phyloP scores from a whole-genome alignment of 2,329 filamentous ascomycete species.

The Macroventuria anomochaeta region DNA sequence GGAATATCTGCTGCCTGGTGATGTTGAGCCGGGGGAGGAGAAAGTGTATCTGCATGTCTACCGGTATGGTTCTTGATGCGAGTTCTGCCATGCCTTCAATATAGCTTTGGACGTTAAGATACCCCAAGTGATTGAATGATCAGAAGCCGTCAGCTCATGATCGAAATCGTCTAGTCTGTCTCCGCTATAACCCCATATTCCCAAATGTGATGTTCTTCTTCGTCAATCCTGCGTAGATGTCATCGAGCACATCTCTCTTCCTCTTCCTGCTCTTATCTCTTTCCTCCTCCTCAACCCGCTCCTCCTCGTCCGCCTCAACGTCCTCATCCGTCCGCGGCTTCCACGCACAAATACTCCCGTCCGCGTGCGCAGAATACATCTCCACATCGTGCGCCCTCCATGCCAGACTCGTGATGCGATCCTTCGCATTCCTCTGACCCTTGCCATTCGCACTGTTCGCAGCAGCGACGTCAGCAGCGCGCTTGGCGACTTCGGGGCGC shows the following conservation, averaged over 20 bases:
- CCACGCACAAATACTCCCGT: slow-evolving; percentile 86
- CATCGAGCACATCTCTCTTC: slow-evolving; percentile 80
- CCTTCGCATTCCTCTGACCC: slow-evolving; percentile 47
- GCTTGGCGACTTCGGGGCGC: slow-evolving; percentile 57
- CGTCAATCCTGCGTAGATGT: slow-evolving; percentile 80
- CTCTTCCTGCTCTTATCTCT: slow-evolving; percentile 56
- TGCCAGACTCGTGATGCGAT: slow-evolving; percentile 72
- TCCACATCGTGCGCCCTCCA: slow-evolving; percentile 76
- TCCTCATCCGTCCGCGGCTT: slow-evolving; percentile 64
- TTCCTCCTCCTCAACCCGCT: slow-evolving; percentile 45
- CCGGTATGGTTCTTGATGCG: not conserved
- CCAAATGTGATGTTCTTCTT: slow-evolving; percentile 70
- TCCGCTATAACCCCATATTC: slow-evolving; percentile 23
- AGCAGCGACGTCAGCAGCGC: slow-evolving; percentile 9
- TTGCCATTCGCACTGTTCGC: slow-evolving; percentile 30
- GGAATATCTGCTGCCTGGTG: slow-evolving; percentile 35
- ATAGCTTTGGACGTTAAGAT: no score
- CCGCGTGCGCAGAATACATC: slow-evolving; percentile 82
- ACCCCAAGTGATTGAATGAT: no score
- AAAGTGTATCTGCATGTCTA: slow-evolving; percentile 35
- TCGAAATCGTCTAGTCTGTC: no score
- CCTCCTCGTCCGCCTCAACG: slow-evolving; percentile 51
- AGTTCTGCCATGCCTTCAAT: not conserved
- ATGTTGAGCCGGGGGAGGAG: slow-evolving; percentile 35
- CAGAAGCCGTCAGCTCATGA: no score